Evolutionary conservation across 2,329 filamentous ascomycete species (phyloP), one percentile per base, ranked within the genome.

Genomic region (Periconia sp.): DNA sequence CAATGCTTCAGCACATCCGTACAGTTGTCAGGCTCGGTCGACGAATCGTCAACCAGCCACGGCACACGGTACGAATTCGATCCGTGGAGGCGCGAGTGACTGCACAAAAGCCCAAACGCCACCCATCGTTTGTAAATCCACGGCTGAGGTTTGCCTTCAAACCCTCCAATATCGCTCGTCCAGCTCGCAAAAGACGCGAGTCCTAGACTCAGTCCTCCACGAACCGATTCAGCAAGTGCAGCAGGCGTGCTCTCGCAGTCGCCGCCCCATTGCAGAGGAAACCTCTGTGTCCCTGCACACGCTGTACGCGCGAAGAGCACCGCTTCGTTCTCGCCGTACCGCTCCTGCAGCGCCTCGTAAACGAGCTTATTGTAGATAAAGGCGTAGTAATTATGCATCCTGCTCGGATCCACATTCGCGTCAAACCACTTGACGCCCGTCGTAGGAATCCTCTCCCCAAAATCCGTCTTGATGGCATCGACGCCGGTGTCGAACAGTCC

Each of bases 381-480:
- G n/a, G 88, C 81, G 70, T 90, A 91, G 75, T 84, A 90, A 72
- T 91, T 91, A 75, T 90, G 88, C 87, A 91, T 91, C 62, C 82
- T 82, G 47, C 76, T 77, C 1, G 86, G 81, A 61, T 90, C 85
- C n/a, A 77, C 67, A 6, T 76, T 77, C 45, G 75, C 65, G 61
- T 90, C 85, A 64, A 83, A 77, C 81, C 87, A 91, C 58, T 82
- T 78, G 6, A 90, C 82, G 59, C 87, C 84, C 46, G 81, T 78
- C 6, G 81, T 82, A 0, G 88, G 88, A 50, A 91, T 86, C 23
- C 88, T 81, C 74, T 91, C 88, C 50, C 87, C 87, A 69, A 91
- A 91, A 66, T 91, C 88, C 8, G 88, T 90, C 75, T 91, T 91
- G 78, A 91, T 84, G 53, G 82, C 81, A 68, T 91, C 87, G 49